Percentiles rank a stretch among this genome's conserved stretches.
Evolutionary conservation across 208 protist species (phyloP).

Genomic region (Eutreptiella sp.): DNA sequence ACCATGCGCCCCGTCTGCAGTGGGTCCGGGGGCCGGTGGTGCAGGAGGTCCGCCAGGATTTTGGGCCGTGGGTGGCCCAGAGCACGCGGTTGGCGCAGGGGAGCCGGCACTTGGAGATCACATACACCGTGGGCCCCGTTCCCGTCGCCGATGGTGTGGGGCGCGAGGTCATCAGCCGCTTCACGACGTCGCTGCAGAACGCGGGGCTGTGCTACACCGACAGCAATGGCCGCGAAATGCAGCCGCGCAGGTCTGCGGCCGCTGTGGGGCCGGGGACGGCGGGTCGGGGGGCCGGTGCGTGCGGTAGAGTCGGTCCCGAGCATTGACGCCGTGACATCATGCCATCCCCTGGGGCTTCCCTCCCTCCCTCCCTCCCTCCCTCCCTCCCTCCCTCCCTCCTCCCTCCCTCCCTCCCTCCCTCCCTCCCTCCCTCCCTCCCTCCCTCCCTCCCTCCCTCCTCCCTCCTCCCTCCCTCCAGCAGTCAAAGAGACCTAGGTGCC

Average conservation of each 20-base stretch:
- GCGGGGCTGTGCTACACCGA: slow-evolving; percentile 43
- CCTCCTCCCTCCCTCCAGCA: too few relatives aligned
- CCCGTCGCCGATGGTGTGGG: slow-evolving; percentile 27
- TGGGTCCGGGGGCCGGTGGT: slow-evolving; percentile 1
- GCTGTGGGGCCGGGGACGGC: too few relatives aligned
- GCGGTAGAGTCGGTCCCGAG: too few relatives aligned
- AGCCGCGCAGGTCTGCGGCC: slow-evolving; percentile 20
- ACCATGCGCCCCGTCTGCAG: neutral
- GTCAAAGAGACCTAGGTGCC: too few relatives aligned
- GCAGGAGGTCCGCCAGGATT: slow-evolving; percentile 32
- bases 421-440: too few relatives aligned
- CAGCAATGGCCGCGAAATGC: slow-evolving; percentile 49
- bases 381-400: too few relatives aligned
- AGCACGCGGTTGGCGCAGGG: slow-evolving; percentile 28
- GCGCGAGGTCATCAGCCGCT: slow-evolving; percentile 38
- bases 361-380: too few relatives aligned
- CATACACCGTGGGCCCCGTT: slow-evolving; percentile 39
- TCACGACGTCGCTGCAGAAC: slow-evolving; percentile 26
- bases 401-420: too few relatives aligned
- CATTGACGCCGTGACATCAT: too few relatives aligned
- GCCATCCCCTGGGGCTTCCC: too few relatives aligned
- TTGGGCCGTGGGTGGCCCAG: slow-evolving; percentile 35
- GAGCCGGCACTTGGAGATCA: slow-evolving; percentile 16
- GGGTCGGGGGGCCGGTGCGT: too few relatives aligned
- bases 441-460: too few relatives aligned